These are phyloP conservation scores for Ramularia endophylla DNA, from an alignment of 2,329 filamentous ascomycete species.

Conservation along the genomic window DNA sequence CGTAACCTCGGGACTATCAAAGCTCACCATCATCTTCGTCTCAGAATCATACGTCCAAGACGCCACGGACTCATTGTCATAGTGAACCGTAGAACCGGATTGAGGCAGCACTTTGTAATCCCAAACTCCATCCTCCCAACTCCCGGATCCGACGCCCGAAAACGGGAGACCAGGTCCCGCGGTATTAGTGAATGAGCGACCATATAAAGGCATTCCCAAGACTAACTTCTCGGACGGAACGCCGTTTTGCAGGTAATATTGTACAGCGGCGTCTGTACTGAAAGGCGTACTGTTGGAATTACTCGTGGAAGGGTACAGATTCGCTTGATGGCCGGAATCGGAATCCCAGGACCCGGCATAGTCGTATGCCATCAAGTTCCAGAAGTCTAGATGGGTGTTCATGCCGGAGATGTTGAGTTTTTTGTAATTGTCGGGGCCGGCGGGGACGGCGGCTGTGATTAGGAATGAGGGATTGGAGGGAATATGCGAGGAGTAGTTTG, in stretches of 20 bases:
- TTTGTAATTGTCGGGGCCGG: slow-evolving; percentile 39
- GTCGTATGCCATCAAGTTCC: slow-evolving; percentile 49
- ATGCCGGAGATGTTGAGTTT: slow-evolving; percentile 38
- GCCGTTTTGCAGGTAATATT: slow-evolving; percentile 57
- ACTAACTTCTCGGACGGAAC: slow-evolving; percentile 69
- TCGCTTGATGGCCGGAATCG: slow-evolving; percentile 69
- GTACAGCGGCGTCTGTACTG: slow-evolving; percentile 64
- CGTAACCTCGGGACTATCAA: slow-evolving; percentile 63
- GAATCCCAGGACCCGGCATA: slow-evolving; percentile 72
- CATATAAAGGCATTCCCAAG: slow-evolving; percentile 87
- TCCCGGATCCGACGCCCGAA: slow-evolving; percentile 67
- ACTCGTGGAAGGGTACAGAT: slow-evolving; percentile 56
- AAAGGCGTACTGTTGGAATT: slow-evolving; percentile 68
- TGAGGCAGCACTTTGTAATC: slow-evolving; percentile 80
- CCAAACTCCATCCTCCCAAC: slow-evolving; percentile 78
- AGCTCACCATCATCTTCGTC: slow-evolving; percentile 65
- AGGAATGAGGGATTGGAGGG: slow-evolving; percentile 35
- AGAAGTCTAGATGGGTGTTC: slow-evolving; percentile 41
- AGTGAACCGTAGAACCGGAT: slow-evolving; percentile 56
- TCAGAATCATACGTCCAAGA: slow-evolving; percentile 68
- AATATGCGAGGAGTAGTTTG: slow-evolving; percentile 35
- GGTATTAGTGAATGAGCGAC: slow-evolving; percentile 74
- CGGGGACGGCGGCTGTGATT: slow-evolving; percentile 41
- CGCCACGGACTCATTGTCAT: slow-evolving; percentile 61
- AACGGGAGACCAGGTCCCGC: slow-evolving; percentile 65